Percentiles rank a stretch among this genome's conserved stretches.
Evolutionary conservation across 495 filamentous ascomycete species (phyloP).

Genomic region (Haplographium delicatum): DNA sequence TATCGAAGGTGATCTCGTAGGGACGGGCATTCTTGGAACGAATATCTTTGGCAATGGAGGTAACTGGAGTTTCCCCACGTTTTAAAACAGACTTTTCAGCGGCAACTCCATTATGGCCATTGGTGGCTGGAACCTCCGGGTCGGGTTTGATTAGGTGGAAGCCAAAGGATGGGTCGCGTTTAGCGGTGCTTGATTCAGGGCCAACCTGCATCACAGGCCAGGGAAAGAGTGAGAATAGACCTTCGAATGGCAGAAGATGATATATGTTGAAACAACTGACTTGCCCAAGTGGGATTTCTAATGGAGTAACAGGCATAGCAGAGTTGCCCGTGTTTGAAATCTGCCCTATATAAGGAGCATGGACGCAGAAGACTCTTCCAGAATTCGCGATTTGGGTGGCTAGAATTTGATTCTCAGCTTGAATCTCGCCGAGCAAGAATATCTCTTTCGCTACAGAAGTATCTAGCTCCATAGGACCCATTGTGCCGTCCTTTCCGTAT

Average conservation of each 20-base stretch:
- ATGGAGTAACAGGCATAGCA: slow-evolving; percentile 26
- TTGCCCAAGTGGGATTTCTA: background rate
- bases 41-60: slow-evolving; percentile 35
- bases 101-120: background rate
- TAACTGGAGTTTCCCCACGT: background rate
- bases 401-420: slow-evolving; percentile 35
- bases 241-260: background rate
- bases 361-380: slow-evolving; percentile 32
- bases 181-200: background rate
- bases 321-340: slow-evolving; percentile 42
- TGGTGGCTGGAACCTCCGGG: background rate
- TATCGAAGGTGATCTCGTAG: slow-evolving; percentile 44
- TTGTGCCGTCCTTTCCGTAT: slow-evolving; percentile 71
- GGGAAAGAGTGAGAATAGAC: background rate
- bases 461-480: slow-evolving; percentile 16
- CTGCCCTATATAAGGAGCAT: slow-evolving; percentile 39
- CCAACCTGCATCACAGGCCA: background rate
- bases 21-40: slow-evolving; percentile 46
- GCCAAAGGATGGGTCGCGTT: background rate
- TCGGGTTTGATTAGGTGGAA: background rate
- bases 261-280: background rate
- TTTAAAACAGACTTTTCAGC: too few species aligned
- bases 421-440: slow-evolving; percentile 36
- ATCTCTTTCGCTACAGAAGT: slow-evolving; percentile 25
- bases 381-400: slow-evolving; percentile 33